Evolutionary conservation across 306 rosid species (phyloP), one percentile per base, ranked within the genome.

Genomic region (Coriaria nepalensis): DNA sequence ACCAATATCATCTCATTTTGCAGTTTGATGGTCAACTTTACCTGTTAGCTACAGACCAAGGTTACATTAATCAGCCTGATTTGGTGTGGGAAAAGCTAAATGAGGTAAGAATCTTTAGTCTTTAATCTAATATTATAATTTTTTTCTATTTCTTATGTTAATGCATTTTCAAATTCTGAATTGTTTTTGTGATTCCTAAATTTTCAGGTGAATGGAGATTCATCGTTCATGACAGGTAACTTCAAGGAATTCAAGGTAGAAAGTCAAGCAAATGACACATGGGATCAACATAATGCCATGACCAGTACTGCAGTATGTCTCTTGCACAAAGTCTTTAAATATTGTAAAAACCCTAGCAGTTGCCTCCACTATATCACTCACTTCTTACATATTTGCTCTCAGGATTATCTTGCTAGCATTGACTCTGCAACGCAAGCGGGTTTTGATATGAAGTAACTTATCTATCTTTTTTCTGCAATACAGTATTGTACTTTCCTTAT

Each of bases 41-140:
- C 70, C 94, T 92, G 48, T 77, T 92, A 62, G 99, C 99, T 46
- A 92, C 99, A 7, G 99, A 92, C 73, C 99, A 92, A 68, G 99
- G 99, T 65, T 92, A 79, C 80, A 62, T 92, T 59, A 80, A 78
- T 80, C 96, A 92, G 74, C 80, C 95, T 63, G 99, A 92, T 73
- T 65, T 92, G 67, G 99, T 92, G 51, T 92, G 99, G 99, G 99
- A 92, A 78, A 86, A 82, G 72, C 71, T 92, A 62, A 86, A 78
- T 51, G 99, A 92, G 99, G 99, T 86, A 69, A 57, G 64, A 13
- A 35, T 43, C 20, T 49, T 51, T 47, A 49, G 57, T 61, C 51
- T 14, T 20, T 20, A 20, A 20, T 20, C 29, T 20, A 20, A 20
- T 20, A 20, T 20, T 20, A 3, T 20, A 20, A 20, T 20, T 20